Evolutionary conservation across 257 asterid species (phyloP).

Genomic region (Solanum sparsipilum): DNA sequence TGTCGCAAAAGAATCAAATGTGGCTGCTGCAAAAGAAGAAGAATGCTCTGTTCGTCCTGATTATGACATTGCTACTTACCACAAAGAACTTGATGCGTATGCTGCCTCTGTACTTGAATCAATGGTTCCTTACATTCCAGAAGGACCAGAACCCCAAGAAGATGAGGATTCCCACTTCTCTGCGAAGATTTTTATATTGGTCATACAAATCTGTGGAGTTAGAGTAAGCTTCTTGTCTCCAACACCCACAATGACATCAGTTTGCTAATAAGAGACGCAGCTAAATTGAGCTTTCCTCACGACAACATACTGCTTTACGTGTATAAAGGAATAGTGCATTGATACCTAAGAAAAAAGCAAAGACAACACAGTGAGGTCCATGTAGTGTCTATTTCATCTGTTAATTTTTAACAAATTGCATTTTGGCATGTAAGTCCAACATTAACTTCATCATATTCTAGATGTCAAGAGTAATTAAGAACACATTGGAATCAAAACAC

Average conservation of each 20-base stretch:
- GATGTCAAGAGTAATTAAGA: not conserved
- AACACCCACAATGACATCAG: not conserved
- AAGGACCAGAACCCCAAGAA: not conserved
- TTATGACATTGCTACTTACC: too few species aligned
- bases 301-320: not conserved
- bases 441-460: not conserved
- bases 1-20: not conserved
- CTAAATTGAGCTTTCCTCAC: not conserved
- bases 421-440: not conserved
- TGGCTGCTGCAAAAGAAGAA: not conserved
- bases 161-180: not conserved
- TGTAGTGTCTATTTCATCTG: not conserved
- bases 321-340: not conserved
- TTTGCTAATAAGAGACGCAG: not conserved
- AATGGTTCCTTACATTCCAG: not conserved
- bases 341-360: not conserved
- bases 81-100: not conserved
- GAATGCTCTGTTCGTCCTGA: not conserved
- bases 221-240: not conserved
- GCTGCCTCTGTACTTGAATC: not conserved
- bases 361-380: not conserved
- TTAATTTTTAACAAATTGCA: not conserved
- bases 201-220: not conserved
- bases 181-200: not conserved
- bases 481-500: not conserved